Evolutionary conservation across 2,329 filamentous ascomycete genomes (phyloP).

Genomic region (Cadophora sp.): DNA sequence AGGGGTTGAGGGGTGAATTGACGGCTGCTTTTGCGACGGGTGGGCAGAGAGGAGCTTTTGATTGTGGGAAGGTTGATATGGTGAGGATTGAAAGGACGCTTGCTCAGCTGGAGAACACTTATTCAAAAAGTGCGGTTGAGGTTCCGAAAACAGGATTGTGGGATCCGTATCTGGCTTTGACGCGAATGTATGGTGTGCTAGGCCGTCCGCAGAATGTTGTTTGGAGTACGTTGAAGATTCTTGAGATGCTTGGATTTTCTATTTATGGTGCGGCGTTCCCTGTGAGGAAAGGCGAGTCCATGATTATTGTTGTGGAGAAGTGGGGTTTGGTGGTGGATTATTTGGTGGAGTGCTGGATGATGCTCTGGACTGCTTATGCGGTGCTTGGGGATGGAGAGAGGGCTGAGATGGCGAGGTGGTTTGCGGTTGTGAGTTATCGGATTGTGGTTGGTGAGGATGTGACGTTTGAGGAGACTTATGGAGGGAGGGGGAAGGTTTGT

Average conservation of each 20-base stretch:
- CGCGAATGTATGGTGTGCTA: constrained; percentile 18
- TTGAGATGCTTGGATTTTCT: constrained; percentile 27
- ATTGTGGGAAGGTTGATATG: constrained; percentile 17
- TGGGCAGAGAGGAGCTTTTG: background rate
- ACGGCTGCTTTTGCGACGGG: constrained; percentile 19
- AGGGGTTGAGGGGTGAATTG: constrained; percentile 19
- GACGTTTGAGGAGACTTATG: constrained; percentile 28
- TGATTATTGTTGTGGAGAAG: constrained; percentile 22
- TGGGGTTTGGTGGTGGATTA: constrained; percentile 27
- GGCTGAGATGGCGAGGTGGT: constrained; percentile 16
- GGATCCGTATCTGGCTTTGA: constrained; percentile 25
- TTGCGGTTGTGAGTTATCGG: constrained; percentile 22
- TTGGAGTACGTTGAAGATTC: constrained; percentile 15
- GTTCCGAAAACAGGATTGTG: constrained; percentile 27
- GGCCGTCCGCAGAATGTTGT: constrained; percentile 3
- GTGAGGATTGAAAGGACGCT: constrained; percentile 22
- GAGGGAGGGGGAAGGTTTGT: background rate
- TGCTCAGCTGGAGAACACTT: constrained; percentile 20
- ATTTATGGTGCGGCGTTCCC: constrained; percentile 19
- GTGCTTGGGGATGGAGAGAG: constrained; percentile 1
- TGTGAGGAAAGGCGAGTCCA: background rate
- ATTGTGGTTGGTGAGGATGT: constrained; percentile 30
- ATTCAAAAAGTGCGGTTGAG: background rate
- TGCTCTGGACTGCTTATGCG: constrained; percentile 25
- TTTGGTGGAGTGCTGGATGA: constrained; percentile 18